Conservation (phyloP, 192 early-diverging fungal species). For the Glomus cerebriforme region DNA sequence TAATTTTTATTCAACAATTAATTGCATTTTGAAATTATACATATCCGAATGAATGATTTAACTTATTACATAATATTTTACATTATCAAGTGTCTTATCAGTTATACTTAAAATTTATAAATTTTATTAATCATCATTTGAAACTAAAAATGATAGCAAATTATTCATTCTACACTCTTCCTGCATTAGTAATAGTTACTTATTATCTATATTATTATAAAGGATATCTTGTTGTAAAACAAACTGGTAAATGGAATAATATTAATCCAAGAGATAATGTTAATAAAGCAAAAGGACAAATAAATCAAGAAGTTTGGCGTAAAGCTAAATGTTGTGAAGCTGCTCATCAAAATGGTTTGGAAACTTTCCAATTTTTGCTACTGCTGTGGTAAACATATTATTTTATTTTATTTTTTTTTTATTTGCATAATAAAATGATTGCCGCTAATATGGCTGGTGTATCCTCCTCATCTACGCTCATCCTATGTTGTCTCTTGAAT, state of each 20-base stretch:
- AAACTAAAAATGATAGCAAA: not conserved
- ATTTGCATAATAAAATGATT: too few relatives aligned
- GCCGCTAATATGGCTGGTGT: not conserved
- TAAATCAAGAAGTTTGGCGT: constrained; percentile 38
- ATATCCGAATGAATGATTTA: too few relatives aligned
- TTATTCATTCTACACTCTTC: constrained; percentile 38
- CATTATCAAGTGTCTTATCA: too few relatives aligned
- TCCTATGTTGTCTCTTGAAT: not conserved
- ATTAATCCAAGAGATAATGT: constrained; percentile 41
- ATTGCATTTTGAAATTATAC: too few relatives aligned
- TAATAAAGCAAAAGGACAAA: constrained; percentile 36
- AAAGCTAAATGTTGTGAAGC: constrained; percentile 46
- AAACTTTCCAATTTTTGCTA: constrained; percentile 39
- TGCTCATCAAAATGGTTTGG: constrained; percentile 43
- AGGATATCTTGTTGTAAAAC: constrained; percentile 36
- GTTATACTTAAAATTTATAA: too few relatives aligned
- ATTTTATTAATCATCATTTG: not conserved
- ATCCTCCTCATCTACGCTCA: not conserved
- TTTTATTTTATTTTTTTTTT: too few relatives aligned
- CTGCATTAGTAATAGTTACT: constrained; percentile 36
- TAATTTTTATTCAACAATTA: too few relatives aligned
- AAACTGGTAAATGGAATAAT: constrained; percentile 44
- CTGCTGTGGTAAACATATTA: constrained; percentile 42
- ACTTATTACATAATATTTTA: too few relatives aligned
- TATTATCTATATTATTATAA: constrained; percentile 42